Evolutionary conservation across 2,329 filamentous ascomycete genomes (phyloP).

Genomic region (Epichloe coenophiala): DNA sequence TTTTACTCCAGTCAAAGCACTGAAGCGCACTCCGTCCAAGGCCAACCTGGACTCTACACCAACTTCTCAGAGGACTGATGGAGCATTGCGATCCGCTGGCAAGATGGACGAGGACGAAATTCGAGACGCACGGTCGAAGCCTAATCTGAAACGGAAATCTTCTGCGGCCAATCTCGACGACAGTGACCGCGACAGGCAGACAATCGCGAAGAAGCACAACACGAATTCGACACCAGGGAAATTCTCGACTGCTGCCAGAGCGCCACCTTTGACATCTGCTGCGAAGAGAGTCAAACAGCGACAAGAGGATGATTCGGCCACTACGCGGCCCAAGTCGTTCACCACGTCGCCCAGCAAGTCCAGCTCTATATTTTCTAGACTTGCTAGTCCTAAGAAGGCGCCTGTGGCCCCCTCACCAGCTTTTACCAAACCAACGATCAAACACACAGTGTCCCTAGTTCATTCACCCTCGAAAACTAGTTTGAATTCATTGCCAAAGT

Average conservation of each 20-base stretch:
- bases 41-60: slow-evolving; percentile 25
- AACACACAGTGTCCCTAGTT: slow-evolving; percentile 18
- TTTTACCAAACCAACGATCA: slow-evolving; percentile 23
- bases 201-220: slow-evolving; percentile 13
- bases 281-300: slow-evolving; percentile 61
- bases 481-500: slow-evolving; percentile 31
- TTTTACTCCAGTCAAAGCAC: slow-evolving; percentile 32
- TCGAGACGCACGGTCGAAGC: slow-evolving; percentile 22
- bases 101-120: slow-evolving; percentile 56
- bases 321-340: slow-evolving; percentile 43
- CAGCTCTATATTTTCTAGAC: slow-evolving; percentile 36
- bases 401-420: slow-evolving; percentile 36
- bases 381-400: slow-evolving; percentile 69
- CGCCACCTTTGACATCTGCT: slow-evolving; percentile 15
- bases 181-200: slow-evolving; percentile 3
- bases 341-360: slow-evolving; percentile 27
- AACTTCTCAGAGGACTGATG: slow-evolving; percentile 18
- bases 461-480: slow-evolving; percentile 35
- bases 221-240: slow-evolving; percentile 10
- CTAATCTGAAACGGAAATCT: slow-evolving; percentile 19
- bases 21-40: slow-evolving; percentile 32
- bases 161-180: slow-evolving; percentile 21
- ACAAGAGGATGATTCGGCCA: slow-evolving; percentile 55
- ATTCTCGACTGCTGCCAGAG: slow-evolving; percentile 4
- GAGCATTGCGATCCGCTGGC: slow-evolving; percentile 37